Percentiles rank a stretch among this genome's conserved stretches.
Evolutionary conservation across 2,329 filamentous ascomycete species (phyloP).

Genomic region (Dothistroma septosporum): DNA sequence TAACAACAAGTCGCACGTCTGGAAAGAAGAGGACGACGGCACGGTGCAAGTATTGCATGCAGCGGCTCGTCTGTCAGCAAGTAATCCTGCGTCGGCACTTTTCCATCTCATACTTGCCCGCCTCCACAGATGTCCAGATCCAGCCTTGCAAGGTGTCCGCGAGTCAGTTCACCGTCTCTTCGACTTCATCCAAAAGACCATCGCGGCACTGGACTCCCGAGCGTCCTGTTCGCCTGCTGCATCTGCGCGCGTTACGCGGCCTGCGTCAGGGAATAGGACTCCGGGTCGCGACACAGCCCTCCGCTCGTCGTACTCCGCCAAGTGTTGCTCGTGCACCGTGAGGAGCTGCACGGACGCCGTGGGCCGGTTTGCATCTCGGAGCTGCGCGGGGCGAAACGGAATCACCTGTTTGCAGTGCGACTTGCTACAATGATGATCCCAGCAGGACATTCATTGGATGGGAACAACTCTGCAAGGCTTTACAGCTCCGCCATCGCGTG

Average conservation of each 20-base stretch:
- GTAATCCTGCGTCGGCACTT: not conserved
- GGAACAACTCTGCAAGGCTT: not conserved
- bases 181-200: not conserved
- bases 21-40: not conserved
- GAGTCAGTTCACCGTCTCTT: constrained; percentile 2
- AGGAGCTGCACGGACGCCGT: not conserved
- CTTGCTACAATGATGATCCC: not conserved
- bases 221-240: not conserved
- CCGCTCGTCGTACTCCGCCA: not conserved
- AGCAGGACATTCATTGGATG: not conserved
- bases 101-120: not conserved
- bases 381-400: not conserved
- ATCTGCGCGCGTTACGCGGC: not conserved
- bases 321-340: not conserved
- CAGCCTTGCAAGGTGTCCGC: not conserved
- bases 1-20: not conserved
- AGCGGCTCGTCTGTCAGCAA: not conserved
- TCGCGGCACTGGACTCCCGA: not conserved
- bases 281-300: not conserved
- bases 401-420: constrained; percentile 1
- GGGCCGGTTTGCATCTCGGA: not conserved
- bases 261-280: not conserved
- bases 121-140: not conserved
- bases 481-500: not conserved
- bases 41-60: not conserved